These are phyloP conservation scores for Hygrophila difformis DNA, from an alignment of 257 asterid species.

Conservation along the genomic window DNA sequence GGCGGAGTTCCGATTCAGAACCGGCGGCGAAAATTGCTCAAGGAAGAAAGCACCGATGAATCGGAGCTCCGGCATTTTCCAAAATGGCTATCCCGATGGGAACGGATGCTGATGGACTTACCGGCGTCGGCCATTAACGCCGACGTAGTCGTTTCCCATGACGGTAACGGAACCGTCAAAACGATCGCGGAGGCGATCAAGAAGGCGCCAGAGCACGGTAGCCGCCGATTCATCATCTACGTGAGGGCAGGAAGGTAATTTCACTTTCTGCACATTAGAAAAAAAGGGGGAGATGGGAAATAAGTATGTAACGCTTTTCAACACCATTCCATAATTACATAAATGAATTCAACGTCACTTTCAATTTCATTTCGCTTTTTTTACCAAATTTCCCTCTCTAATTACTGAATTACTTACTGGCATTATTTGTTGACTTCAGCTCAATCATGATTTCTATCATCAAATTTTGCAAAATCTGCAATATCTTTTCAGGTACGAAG, in stretches of 20 bases:
- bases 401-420: slow-evolving; percentile 17
- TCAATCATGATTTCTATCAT: not conserved
- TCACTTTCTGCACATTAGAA: slow-evolving; percentile 1
- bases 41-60: too few relatives aligned
- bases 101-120: slow-evolving; percentile 40
- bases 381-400: too few relatives aligned
- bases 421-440: slow-evolving; percentile 18
- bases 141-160: slow-evolving; percentile 54
- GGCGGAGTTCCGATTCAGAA: slow-evolving; percentile 60
- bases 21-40: slow-evolving; percentile 53
- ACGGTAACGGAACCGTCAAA: slow-evolving; percentile 64
- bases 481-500: slow-evolving; percentile 71
- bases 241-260: slow-evolving; percentile 96
- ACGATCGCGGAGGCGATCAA: slow-evolving; percentile 85
- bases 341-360: slow-evolving; percentile 16
- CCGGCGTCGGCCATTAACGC: slow-evolving; percentile 55
- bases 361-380: too few relatives aligned
- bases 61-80: slow-evolving; percentile 40
- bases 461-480: too few relatives aligned
- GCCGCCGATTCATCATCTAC: slow-evolving; percentile 63
- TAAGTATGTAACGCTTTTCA: slow-evolving; percentile 5
- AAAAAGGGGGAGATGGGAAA: slow-evolving; percentile 15
- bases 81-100: slow-evolving; percentile 57
- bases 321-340: slow-evolving; percentile 3
- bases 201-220: slow-evolving; percentile 74